These are phyloP conservation scores for Mucor velutinosus DNA, from an alignment of 371 early-diverging fungal genomes.

Conservation along the genomic window DNA sequence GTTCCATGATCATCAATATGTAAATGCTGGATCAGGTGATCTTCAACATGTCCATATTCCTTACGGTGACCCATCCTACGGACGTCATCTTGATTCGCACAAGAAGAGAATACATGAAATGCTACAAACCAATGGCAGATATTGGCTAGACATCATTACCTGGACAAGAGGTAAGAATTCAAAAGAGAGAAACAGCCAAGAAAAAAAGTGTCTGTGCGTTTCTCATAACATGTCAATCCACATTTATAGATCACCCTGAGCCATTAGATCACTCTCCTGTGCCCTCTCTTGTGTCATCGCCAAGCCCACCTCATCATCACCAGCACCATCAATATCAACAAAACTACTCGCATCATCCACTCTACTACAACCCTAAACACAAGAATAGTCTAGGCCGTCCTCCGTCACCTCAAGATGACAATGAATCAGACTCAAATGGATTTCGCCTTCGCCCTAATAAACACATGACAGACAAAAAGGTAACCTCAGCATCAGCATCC, in stretches of 20 bases:
- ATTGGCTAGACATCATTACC: slow-evolving; percentile 38
- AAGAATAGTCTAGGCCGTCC: slow-evolving; percentile 3
- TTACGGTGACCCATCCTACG: neutral
- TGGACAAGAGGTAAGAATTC: slow-evolving; percentile 27
- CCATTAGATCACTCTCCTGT: slow-evolving; percentile 35
- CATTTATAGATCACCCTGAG: slow-evolving; percentile 28
- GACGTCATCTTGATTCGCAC: neutral
- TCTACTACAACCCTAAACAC: neutral
- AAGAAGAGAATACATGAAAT: slow-evolving; percentile 37
- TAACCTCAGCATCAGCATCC: slow-evolving; percentile 1
- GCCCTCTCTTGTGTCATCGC: slow-evolving; percentile 35
- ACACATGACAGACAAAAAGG: slow-evolving; percentile 19
- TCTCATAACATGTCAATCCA: slow-evolving; percentile 1
- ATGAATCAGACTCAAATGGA: slow-evolving; percentile 1
- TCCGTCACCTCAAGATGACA: neutral
- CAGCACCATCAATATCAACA: slow-evolving; percentile 5
- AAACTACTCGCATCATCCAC: slow-evolving; percentile 1
- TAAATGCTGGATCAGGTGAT: slow-evolving; percentile 37
- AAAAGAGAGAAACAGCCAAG: neutral
- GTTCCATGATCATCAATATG: slow-evolving; percentile 42
- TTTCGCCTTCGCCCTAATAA: slow-evolving; percentile 4
- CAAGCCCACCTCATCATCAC: slow-evolving; percentile 27
- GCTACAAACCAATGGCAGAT: slow-evolving; percentile 35
- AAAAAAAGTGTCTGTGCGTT: slow-evolving; percentile 16
- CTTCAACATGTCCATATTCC: slow-evolving; percentile 36